Evolutionary conservation across 208 protist species (phyloP), one percentile per base, ranked within the genome.

Genomic region (Herpetomonas muscarum): DNA sequence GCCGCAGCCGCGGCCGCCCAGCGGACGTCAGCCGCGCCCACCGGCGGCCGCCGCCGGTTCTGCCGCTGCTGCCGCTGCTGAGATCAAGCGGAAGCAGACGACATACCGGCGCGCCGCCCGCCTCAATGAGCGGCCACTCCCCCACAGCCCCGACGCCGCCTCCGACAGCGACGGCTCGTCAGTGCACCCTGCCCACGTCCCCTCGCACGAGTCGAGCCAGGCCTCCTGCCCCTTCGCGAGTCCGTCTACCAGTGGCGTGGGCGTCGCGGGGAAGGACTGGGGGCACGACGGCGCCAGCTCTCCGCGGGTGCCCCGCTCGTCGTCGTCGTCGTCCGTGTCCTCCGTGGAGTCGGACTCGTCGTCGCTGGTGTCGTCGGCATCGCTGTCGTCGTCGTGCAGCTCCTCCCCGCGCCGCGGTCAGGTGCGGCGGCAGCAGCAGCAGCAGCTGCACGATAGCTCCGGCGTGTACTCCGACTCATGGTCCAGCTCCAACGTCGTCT

Each of bases 311-410:
- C n/a, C n/a, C n/a, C n/a, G n/a, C n/a, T n/a, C n/a, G n/a, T n/a
- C n/a, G n/a, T n/a, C n/a, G n/a, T n/a, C n/a, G n/a, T n/a, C n/a
- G n/a, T n/a, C n/a, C n/a, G n/a, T n/a, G n/a, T n/a, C n/a, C n/a
- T n/a, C n/a, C n/a, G n/a, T n/a, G n/a, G n/a, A n/a, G n/a, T n/a
- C n/a, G n/a, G n/a, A n/a, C n/a, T n/a, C n/a, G n/a, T n/a, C n/a
- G n/a, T n/a, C n/a, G n/a, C n/a, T n/a, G n/a, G n/a, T n/a, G n/a
- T n/a, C n/a, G n/a, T n/a, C n/a, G n/a, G n/a, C n/a, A n/a, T n/a
- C n/a, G n/a, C n/a, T n/a, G n/a, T n/a, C n/a, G n/a, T n/a, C n/a
- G 22, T 75, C 63, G 34, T 71, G 58, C 63, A 67, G 58, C 37
- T 68, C 55, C 25, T 51, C 67, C 22, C 60, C 52, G 50, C 64